These are phyloP conservation scores for Themeda triandra DNA, from an alignment of 176 grass and related monocot species.

Conservation along the genomic window DNA sequence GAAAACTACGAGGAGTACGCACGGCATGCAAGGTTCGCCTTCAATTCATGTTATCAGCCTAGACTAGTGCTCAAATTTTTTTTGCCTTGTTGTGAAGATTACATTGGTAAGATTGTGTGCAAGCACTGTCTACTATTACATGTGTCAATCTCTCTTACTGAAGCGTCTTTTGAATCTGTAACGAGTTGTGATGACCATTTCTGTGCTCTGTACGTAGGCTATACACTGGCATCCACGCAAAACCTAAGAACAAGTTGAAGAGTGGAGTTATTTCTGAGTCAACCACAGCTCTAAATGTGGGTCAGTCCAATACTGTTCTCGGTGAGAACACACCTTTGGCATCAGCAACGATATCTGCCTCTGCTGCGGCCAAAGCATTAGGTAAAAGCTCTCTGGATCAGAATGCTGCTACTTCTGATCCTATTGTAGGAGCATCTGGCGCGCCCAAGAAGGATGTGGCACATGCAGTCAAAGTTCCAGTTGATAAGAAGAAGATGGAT, in stretches of 20 bases:
- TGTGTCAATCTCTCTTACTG: not conserved
- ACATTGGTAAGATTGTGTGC: not conserved
- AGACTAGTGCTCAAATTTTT: not conserved
- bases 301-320: slow-evolving; percentile 38
- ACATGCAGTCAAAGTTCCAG: slow-evolving; percentile 27
- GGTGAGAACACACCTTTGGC: slow-evolving; percentile 36
- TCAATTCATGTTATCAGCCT: not conserved
- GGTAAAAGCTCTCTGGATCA: slow-evolving; percentile 54
- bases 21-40: slow-evolving; percentile 74
- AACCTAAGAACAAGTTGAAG: slow-evolving; percentile 66
- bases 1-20: slow-evolving; percentile 91
- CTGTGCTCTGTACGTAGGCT: slow-evolving; percentile 33
- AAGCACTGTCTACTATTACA: not conserved
- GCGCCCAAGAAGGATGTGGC: slow-evolving; percentile 45
- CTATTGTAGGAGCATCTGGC: slow-evolving; percentile 36
- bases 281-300: slow-evolving; percentile 64
- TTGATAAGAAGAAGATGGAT: slow-evolving; percentile 88
- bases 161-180: not conserved
- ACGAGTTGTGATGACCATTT: not conserved
- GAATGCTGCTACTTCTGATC: slow-evolving; percentile 39
- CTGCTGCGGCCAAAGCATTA: slow-evolving; percentile 39
- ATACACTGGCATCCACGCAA: slow-evolving; percentile 85
- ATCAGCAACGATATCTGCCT: slow-evolving; percentile 27
- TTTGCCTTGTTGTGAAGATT: not conserved
- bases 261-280: slow-evolving; percentile 69